Conservation (phyloP, 176 grass and related monocot species). For the Lolium rigidum region DNA sequence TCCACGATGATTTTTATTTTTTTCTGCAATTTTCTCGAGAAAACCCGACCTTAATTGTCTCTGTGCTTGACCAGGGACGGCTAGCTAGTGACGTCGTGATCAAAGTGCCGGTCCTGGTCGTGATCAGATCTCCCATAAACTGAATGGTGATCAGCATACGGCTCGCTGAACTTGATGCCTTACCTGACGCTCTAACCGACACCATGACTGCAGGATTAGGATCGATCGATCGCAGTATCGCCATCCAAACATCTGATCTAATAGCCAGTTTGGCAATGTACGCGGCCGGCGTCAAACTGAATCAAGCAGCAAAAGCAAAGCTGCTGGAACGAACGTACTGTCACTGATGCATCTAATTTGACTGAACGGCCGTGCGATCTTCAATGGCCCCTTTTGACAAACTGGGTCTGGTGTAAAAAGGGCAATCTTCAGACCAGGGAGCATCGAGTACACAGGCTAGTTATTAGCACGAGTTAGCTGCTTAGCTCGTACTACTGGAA, state of each 20-base stretch:
- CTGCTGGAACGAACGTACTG: background rate
- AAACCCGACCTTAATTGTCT: background rate
- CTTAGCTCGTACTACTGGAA: background rate
- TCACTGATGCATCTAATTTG: background rate
- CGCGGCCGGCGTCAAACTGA: background rate
- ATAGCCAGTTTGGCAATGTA: background rate
- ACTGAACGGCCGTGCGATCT: slow-evolving; percentile 20
- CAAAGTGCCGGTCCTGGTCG: slow-evolving; percentile 14
- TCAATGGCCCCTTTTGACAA: slow-evolving; percentile 14
- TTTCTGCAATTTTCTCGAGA: background rate
- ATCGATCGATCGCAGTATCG: background rate
- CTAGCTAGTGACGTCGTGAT: background rate
- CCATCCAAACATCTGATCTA: background rate
- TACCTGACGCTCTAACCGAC: slow-evolving; percentile 4
- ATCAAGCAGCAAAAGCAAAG: background rate
- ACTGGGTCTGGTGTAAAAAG: background rate
- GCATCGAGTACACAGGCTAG: no score
- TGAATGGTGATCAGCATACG: background rate
- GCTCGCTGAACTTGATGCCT: background rate
- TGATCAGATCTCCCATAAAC: background rate
- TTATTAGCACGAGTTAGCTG: background rate
- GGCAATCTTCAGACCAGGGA: background rate
- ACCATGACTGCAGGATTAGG: background rate
- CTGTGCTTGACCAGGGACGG: background rate
- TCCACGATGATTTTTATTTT: no score